Evolutionary conservation across 306 rosid genomes (phyloP), one percentile per base, ranked within the genome.

Genomic region (Trifolium pratense): DNA sequence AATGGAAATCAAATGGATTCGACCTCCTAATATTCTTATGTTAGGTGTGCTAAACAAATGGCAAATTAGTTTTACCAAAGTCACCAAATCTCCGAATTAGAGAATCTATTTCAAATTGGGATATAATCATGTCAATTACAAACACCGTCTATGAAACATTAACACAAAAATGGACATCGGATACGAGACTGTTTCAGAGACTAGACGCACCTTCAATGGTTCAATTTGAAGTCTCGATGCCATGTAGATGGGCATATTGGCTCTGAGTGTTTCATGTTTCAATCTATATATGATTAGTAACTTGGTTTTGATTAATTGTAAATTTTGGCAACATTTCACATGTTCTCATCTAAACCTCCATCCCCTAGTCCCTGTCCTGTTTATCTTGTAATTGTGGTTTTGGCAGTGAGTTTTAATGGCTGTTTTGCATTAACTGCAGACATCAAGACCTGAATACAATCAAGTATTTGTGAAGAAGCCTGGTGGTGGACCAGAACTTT

Each of bases 381-480:
- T 29, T 60, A 12, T 75, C 71, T 2, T 21, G 34, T 56, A 25
- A 31, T 36, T 70, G 17, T 70, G 60, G 1, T 43, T 57, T 42
- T 68, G 52, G 16, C 29, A 62, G 26, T 66, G 36, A 52, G 43
- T 62, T 74, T 32, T 69, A 25, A 61, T 68, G 48, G 34, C 25
- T 39, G 11, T 66, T 68, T 65, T 64, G 26, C 57, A 52, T 83
- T 39, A 62, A 77, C 9, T 87, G 87, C 92, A 91, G 98, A 89
- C 98, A 49, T 89, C 96, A 70, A 88, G 92, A 73, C 94, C 96
- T n/a, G 94, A 93, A 61, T 93, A 91, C 84, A 89, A 87, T 79
- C 92, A 89, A 82, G 64, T 93, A n/a, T 89, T 91, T 43, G 91
- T 89, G 29, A 89, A 91, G 88, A 91, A 88, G 86, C 81, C 90